Conservation (phyloP, 192 early-diverging fungal genomes). For the Linnemannia exigua region DNA sequence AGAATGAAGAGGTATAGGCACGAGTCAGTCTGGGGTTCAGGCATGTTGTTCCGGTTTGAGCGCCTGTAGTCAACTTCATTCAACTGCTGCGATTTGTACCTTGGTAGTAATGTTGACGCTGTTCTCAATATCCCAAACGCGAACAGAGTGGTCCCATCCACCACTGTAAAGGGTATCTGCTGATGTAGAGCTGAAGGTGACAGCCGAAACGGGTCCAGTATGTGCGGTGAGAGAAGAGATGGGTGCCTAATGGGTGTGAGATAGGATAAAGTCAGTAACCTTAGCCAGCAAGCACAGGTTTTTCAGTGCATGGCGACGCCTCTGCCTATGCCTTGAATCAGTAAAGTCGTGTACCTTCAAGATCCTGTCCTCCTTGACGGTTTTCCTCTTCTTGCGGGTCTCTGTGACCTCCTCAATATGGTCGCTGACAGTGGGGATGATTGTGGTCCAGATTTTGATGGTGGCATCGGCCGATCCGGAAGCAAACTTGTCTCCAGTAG, state of each 20-base stretch:
- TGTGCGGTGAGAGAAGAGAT: constrained; percentile 75
- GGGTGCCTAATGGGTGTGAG: constrained; percentile 43
- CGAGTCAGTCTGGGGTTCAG: neutral
- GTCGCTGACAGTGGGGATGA: constrained; percentile 37
- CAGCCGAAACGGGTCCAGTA: constrained; percentile 79
- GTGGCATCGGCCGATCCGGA: constrained; percentile 83
- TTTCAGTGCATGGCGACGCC: too few relatives aligned
- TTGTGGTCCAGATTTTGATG: constrained; percentile 84
- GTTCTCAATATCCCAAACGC: constrained; percentile 90
- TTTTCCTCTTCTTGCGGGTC: constrained; percentile 66
- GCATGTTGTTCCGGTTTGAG: neutral
- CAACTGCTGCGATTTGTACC: constrained; percentile 47
- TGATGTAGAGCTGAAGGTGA: constrained; percentile 72
- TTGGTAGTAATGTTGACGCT: constrained; percentile 82
- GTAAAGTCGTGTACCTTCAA: constrained; percentile 43
- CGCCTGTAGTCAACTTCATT: neutral
- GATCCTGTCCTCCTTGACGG: constrained; percentile 59
- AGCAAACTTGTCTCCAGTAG: constrained; percentile 69
- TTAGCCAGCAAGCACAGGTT: too few relatives aligned
- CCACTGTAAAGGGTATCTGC: constrained; percentile 82
- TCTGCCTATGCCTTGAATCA: neutral
- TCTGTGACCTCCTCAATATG: constrained; percentile 52
- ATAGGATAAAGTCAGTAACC: too few relatives aligned
- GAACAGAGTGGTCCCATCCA: constrained; percentile 95
- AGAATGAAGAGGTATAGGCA: constrained; percentile 7